A percentile compares a stretch with the other conserved stretches of the same genome.
Evolutionary conservation across 768 basidiomycete genomes (phyloP).

Genomic region (Psilocybe cubensis): DNA sequence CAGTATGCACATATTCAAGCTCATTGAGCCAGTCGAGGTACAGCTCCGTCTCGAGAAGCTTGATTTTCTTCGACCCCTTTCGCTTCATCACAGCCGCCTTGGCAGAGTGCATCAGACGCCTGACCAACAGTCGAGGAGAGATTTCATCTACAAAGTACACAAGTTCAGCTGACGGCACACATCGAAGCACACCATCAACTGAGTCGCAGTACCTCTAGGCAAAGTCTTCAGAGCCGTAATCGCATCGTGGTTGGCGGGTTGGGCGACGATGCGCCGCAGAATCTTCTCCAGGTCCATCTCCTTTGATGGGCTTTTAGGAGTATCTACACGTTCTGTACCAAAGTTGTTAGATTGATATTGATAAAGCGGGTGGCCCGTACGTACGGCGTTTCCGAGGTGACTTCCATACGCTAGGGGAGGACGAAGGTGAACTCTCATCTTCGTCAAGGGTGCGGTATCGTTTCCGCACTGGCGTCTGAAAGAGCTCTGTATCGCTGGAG

Average conservation of each 20-base stretch:
- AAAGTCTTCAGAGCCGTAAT: slow-evolving; percentile 27
- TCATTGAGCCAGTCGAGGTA: slow-evolving; percentile 46
- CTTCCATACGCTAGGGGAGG: slow-evolving; percentile 12
- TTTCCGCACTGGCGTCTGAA: slow-evolving; percentile 28
- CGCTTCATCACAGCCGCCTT: slow-evolving; percentile 34
- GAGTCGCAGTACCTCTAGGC: slow-evolving; percentile 23
- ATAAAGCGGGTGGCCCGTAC: not conserved
- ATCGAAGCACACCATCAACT: not conserved
- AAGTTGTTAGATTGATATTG: not conserved
- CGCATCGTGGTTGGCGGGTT: slow-evolving; percentile 16
- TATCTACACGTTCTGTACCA: slow-evolving; percentile 17
- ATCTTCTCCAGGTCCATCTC: slow-evolving; percentile 26
- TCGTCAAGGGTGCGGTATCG: slow-evolving; percentile 25
- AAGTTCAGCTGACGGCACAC: not conserved
- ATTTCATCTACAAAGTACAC: slow-evolving; percentile 16
- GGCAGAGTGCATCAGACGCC: slow-evolving; percentile 34
- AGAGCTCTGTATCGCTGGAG: slow-evolving; percentile 34
- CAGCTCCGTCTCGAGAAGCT: slow-evolving; percentile 44
- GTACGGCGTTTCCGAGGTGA: slow-evolving; percentile 32
- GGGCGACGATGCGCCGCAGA: slow-evolving; percentile 21
- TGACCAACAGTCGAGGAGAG: slow-evolving; percentile 23
- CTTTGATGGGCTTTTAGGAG: slow-evolving; percentile 14
- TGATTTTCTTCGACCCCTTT: slow-evolving; percentile 27
- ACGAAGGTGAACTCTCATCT: slow-evolving; percentile 20
- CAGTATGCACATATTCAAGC: slow-evolving; percentile 39